These are phyloP conservation scores for Trichoderma citrinoviride DNA, from an alignment of 2,329 filamentous ascomycete species.

Conservation along the genomic window DNA sequence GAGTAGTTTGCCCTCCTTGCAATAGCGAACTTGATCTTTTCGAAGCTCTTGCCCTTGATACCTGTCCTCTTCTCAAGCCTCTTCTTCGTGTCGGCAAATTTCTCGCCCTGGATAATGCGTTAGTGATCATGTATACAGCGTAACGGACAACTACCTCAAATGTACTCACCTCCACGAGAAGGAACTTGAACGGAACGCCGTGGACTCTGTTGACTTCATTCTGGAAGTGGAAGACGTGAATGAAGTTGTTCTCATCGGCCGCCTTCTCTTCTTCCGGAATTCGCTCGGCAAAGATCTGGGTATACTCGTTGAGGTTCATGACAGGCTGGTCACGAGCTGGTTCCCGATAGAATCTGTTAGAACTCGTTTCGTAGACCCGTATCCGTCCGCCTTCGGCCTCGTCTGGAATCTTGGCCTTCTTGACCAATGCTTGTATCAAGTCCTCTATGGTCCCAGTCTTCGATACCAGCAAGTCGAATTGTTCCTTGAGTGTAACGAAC, in stretches of 20 bases:
- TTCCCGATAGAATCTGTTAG: constrained; percentile 79
- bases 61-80: constrained; percentile 89
- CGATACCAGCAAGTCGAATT: constrained; percentile 77
- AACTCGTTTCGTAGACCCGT: constrained; percentile 78
- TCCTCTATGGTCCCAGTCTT: constrained; percentile 82
- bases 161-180: constrained; percentile 67
- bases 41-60: constrained; percentile 95
- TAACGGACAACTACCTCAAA: too few relatives aligned
- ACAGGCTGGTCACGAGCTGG: constrained; percentile 69
- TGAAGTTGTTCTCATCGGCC: constrained; percentile 55
- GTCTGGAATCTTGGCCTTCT: constrained; percentile 75
- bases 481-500: constrained; percentile 52
- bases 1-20: constrained; percentile 70
- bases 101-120: constrained; percentile 61
- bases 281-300: constrained; percentile 75
- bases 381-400: constrained; percentile 68
- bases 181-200: constrained; percentile 86
- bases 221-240: constrained; percentile 90
- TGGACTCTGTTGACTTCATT: constrained; percentile 81
- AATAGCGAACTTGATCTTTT: constrained; percentile 95
- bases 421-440: constrained; percentile 70
- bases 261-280: constrained; percentile 72
- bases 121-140: constrained; percentile 17
- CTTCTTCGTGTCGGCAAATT: constrained; percentile 89
- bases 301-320: constrained; percentile 82